A percentile compares a stretch with the other conserved stretches of the same genome.
Evolutionary conservation across 495 filamentous ascomycete genomes (phyloP).

Genomic region (Pseudomonodictys pantanalensis): DNA sequence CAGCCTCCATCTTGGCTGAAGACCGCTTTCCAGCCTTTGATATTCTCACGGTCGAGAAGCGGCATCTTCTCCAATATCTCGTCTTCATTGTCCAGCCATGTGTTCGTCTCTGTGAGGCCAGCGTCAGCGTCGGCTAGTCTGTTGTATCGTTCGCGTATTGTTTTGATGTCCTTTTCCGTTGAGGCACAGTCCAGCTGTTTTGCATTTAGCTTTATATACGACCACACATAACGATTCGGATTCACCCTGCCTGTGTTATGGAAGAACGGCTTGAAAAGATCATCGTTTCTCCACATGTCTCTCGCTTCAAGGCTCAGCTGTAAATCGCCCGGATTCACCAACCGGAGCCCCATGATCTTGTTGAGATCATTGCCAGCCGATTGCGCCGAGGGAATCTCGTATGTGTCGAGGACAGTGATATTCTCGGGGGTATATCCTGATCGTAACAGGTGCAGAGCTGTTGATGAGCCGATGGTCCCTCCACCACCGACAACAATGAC

Average conservation of each 20-base stretch:
- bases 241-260: slow-evolving; percentile 7
- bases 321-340: neutral
- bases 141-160: neutral
- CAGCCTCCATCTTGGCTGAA: slow-evolving; percentile 4
- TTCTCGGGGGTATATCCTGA: neutral
- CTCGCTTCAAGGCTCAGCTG: slow-evolving; percentile 5
- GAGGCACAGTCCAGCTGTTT: slow-evolving; percentile 5
- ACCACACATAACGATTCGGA: neutral
- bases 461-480: slow-evolving; percentile 8
- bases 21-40: slow-evolving; percentile 6
- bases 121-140: neutral
- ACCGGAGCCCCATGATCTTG: slow-evolving; percentile 8
- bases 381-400: slow-evolving; percentile 1
- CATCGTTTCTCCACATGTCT: slow-evolving; percentile 6
- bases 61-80: neutral
- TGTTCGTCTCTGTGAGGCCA: neutral
- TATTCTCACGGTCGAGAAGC: neutral
- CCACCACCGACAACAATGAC: slow-evolving; percentile 9
- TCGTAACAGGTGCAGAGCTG: slow-evolving; percentile 4
- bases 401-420: slow-evolving; percentile 10
- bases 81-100: slow-evolving; percentile 6
- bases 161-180: neutral
- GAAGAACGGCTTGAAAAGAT: slow-evolving; percentile 6
- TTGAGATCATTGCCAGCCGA: slow-evolving; percentile 11
- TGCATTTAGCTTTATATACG: neutral